phyloP scores from a whole-genome alignment of 768 basidiomycete species.

The Mycena kentingensis region DNA sequence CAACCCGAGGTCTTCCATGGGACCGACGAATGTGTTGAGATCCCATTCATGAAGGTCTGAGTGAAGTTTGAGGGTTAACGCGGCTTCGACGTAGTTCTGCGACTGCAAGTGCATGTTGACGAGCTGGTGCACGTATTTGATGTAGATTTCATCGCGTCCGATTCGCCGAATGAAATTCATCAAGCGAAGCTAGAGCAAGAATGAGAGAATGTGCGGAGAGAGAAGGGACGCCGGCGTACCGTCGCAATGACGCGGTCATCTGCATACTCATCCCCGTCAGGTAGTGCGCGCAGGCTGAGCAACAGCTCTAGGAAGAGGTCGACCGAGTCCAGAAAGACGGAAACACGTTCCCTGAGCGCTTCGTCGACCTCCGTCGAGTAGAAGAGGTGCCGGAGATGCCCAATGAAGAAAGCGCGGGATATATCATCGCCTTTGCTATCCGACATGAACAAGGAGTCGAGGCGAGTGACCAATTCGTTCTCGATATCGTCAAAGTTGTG shows the following conservation, averaged over 20 bases:
- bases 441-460: conserved; percentile 92
- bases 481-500: conserved; percentile 89
- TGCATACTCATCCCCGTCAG: conserved; percentile 90
- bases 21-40: conserved; percentile 73
- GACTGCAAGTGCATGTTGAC: conserved; percentile 89
- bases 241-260: conserved; percentile 95
- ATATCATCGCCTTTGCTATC: conserved; percentile 91
- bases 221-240: conserved; percentile 39
- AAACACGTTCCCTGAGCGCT: conserved; percentile 73
- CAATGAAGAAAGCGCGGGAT: conserved; percentile 89
- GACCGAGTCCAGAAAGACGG: conserved; percentile 83
- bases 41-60: conserved; percentile 94
- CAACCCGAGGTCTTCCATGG: conserved; percentile 87
- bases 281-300: conserved; percentile 82
- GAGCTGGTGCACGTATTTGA: conserved; percentile 94
- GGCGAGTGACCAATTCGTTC: conserved; percentile 85
- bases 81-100: conserved; percentile 92
- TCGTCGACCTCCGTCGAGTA: conserved; percentile 82
- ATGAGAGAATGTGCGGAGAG: conserved; percentile 4
- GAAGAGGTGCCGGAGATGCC: conserved; percentile 87
- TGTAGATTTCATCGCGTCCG: conserved; percentile 90
- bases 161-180: conserved; percentile 95
- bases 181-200: conserved; percentile 61
- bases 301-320: conserved; percentile 92
- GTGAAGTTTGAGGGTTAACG: conserved; percentile 89